Conservation (phyloP, 2,329 filamentous ascomycete genomes). For the Aulographum hederae region DNA sequence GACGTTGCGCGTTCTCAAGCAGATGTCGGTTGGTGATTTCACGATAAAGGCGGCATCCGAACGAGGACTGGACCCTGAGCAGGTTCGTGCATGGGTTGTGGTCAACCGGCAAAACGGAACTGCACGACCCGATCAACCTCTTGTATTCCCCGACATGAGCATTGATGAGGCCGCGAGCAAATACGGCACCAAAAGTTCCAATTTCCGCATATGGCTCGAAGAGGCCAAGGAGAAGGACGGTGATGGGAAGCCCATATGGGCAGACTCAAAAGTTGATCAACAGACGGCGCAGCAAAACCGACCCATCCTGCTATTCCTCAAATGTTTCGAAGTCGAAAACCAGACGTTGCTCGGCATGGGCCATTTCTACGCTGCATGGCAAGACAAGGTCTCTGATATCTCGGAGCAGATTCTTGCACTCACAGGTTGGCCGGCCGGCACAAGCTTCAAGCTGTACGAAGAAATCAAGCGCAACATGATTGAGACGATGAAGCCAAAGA, state of each 20-base stretch:
- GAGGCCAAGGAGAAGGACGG: slow-evolving; percentile 45
- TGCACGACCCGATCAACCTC: slow-evolving; percentile 71
- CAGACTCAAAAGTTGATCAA: slow-evolving; percentile 39
- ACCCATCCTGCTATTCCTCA: slow-evolving; percentile 72
- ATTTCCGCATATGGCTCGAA: slow-evolving; percentile 76
- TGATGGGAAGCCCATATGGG: slow-evolving; percentile 57
- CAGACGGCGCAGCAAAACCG: slow-evolving; percentile 33
- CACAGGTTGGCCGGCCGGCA: slow-evolving; percentile 73
- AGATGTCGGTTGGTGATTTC: slow-evolving; percentile 62
- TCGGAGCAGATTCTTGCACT: slow-evolving; percentile 57
- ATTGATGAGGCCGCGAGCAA: slow-evolving; percentile 46
- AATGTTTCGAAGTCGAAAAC: slow-evolving; percentile 66
- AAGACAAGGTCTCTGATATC: slow-evolving; percentile 76
- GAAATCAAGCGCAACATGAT: slow-evolving; percentile 99
- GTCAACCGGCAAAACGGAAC: slow-evolving; percentile 98
- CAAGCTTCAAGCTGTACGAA: slow-evolving; percentile 63
- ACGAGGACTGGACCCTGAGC: slow-evolving; percentile 45
- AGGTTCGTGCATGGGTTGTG: slow-evolving; percentile 84
- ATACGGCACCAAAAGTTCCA: slow-evolving; percentile 45
- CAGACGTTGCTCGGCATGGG: slow-evolving; percentile 63
- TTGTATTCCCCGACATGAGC: slow-evolving; percentile 57
- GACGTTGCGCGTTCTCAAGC: slow-evolving; percentile 53
- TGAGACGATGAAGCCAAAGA: slow-evolving; percentile 79
- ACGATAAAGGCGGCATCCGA: slow-evolving; percentile 53
- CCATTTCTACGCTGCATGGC: slow-evolving; percentile 72